These are phyloP conservation scores for Arabis alpina DNA, from an alignment of 345 rosid genomes.

Conservation along the genomic window DNA sequence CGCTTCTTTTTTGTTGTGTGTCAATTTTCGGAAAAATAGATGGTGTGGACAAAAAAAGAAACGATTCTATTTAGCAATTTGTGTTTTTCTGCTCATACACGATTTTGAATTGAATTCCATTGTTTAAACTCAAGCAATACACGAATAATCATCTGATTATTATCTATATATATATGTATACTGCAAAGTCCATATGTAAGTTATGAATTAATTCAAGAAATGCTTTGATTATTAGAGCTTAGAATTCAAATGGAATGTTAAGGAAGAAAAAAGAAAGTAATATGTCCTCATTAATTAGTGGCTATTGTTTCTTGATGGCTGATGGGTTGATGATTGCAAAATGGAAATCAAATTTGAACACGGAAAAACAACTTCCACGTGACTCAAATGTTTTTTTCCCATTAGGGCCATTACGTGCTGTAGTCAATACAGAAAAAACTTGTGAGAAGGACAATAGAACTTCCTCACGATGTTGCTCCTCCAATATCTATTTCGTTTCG, in stretches of 20 bases:
- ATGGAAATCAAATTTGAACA: constrained; percentile 14
- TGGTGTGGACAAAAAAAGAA: background rate
- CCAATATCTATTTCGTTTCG: background rate
- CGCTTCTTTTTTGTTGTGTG: background rate
- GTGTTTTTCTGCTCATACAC: background rate
- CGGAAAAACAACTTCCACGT: constrained; percentile 1
- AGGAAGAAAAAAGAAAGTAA: background rate
- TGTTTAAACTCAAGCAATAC: background rate
- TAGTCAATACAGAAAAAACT: background rate
- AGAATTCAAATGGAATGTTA: background rate
- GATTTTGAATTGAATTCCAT: background rate
- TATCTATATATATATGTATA: no score
- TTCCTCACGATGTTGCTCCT: background rate
- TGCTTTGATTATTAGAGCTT: background rate
- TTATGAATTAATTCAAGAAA: background rate
- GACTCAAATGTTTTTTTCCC: constrained; percentile 11
- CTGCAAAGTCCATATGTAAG: background rate
- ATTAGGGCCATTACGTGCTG: background rate
- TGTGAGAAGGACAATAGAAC: background rate
- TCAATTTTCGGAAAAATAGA: background rate
- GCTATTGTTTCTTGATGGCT: background rate
- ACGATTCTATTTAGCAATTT: background rate
- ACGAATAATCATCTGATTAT: no score
- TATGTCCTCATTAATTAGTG: background rate
- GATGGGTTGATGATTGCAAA: constrained; percentile 2